These are phyloP conservation scores for Auriscalpium vulgare DNA, from an alignment of 768 basidiomycete species.

Conservation along the genomic window DNA sequence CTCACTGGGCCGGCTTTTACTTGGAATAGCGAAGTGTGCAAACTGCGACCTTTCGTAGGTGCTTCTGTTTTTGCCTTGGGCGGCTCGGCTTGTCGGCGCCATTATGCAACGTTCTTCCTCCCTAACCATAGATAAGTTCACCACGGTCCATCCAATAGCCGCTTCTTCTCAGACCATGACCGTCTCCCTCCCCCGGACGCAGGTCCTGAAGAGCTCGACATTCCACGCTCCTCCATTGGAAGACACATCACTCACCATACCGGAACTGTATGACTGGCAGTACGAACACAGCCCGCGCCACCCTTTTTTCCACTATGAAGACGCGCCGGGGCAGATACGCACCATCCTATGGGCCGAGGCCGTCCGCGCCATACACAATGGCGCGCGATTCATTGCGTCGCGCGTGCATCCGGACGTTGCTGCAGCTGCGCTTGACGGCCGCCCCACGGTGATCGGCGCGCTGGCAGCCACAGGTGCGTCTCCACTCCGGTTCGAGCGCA, in stretches of 20 bases:
- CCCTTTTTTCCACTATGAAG: conserved; percentile 15
- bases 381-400: conserved; percentile 7
- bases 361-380: conserved; percentile 13
- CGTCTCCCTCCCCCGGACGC: conserved; percentile 11
- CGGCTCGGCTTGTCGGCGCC: no score
- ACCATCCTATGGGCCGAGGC: conserved; percentile 15
- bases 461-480: conserved; percentile 16
- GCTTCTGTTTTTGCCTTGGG: no score
- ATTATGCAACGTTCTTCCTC: no score
- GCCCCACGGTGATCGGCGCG: conserved; percentile 12
- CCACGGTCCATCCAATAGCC: no score
- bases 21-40: no score
- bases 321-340: conserved; percentile 4
- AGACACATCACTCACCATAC: conserved; percentile 14
- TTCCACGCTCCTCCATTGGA: conserved; percentile 18
- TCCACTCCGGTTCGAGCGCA: neutral
- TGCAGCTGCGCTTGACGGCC: conserved; percentile 4
- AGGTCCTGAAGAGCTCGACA: conserved; percentile 12
- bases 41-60: no score
- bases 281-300: conserved; percentile 14
- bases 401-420: conserved; percentile 1
- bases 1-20: no score
- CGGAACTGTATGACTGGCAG: conserved; percentile 24
- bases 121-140: no score
- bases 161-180: no score